A percentile compares a stretch with the other conserved stretches of the same genome.
Conservation (phyloP, 78 protist species). For the Cavenderia fasciculata region DNA sequence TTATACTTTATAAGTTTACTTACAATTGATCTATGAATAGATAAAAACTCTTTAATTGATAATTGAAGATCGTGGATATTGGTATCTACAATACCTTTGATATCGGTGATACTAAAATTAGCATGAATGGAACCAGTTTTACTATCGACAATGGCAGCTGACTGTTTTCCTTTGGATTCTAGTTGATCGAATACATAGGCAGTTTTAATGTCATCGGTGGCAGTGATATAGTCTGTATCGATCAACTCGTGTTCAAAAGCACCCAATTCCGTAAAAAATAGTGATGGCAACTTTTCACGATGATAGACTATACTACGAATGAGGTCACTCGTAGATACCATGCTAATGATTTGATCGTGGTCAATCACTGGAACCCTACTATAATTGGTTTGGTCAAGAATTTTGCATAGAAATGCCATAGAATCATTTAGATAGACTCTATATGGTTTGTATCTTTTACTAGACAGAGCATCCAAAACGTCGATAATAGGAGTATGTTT, state of each 20-base stretch:
- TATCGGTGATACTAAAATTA: neutral
- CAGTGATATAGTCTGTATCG: neutral
- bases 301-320: neutral
- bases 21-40: neutral
- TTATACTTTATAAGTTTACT: neutral
- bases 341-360: neutral
- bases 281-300: neutral
- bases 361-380: neutral
- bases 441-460: neutral
- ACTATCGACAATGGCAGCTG: neutral
- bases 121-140: neutral
- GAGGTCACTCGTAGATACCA: neutral
- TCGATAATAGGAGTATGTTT: neutral
- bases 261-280: neutral
- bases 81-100: neutral
- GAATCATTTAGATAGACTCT: neutral
- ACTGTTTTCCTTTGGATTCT: neutral
- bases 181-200: neutral
- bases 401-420: neutral
- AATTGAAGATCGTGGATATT: neutral
- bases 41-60: neutral
- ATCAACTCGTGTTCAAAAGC: neutral
- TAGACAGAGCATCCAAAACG: neutral
- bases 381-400: neutral
- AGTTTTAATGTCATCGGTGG: neutral